Conservation (phyloP, 179 eudicot genomes). For the Amaranthus tricolor region DNA sequence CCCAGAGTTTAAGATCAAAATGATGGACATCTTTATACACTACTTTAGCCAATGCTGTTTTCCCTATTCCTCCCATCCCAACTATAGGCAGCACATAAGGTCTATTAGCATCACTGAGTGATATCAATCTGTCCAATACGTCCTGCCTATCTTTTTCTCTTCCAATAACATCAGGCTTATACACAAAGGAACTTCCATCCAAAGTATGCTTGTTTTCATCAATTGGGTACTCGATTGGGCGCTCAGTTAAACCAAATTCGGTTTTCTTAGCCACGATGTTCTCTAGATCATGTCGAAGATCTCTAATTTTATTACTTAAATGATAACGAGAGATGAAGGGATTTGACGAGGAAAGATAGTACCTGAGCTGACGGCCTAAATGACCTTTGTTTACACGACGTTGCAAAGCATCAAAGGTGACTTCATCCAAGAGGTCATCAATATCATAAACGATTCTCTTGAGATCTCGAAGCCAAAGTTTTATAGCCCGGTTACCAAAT, state of each 20-base stretch:
- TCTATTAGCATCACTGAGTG: conserved; percentile 2
- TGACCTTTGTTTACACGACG: neutral
- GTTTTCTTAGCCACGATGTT: neutral
- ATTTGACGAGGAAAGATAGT: conserved; percentile 1
- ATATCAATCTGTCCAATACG: neutral
- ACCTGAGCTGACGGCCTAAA: neutral
- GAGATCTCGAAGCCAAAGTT: conserved; percentile 23
- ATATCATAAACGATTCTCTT: conserved; percentile 26
- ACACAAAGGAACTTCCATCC: neutral
- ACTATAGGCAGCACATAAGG: neutral
- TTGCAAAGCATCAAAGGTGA: neutral
- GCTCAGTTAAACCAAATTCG: conserved; percentile 5
- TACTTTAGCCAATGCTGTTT: conserved; percentile 36
- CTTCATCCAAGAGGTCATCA: conserved; percentile 28
- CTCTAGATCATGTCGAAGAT: neutral
- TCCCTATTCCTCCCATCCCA: conserved; percentile 45
- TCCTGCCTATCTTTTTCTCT: conserved; percentile 9
- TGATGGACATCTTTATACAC: conserved; percentile 24
- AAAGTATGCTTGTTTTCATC: neutral
- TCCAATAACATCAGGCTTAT: neutral
- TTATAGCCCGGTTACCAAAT: neutral
- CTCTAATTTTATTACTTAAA: conserved; percentile 8
- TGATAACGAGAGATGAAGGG: neutral
- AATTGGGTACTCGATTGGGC: neutral
- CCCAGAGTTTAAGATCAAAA: conserved; percentile 40